phyloP scores from a whole-genome alignment of 306 rosid genomes.

The Lathyrus tuberosus region DNA sequence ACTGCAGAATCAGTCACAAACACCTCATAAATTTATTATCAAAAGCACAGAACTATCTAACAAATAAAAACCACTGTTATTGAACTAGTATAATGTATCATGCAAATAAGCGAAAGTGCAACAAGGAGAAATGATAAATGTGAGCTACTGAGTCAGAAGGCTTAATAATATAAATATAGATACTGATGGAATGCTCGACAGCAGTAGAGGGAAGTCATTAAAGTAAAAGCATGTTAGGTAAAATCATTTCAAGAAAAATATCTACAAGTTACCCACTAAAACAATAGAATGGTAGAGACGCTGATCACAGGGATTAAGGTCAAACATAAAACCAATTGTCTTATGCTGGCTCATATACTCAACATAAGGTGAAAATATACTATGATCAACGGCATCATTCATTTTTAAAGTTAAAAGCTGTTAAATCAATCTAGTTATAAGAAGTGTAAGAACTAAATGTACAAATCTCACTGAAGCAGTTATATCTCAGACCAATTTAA shows the following conservation, averaged over 20 bases:
- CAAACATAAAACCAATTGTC: slow-evolving; percentile 27
- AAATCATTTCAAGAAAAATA: neutral
- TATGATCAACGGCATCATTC: neutral
- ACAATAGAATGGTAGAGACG: neutral
- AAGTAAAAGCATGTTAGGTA: slow-evolving; percentile 17
- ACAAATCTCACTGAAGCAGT: slow-evolving; percentile 11
- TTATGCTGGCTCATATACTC: slow-evolving; percentile 5
- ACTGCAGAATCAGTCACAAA: slow-evolving; percentile 60
- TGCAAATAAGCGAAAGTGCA: neutral
- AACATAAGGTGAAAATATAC: neutral
- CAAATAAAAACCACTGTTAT: slow-evolving; percentile 9
- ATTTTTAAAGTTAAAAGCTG: neutral
- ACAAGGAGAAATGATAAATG: slow-evolving; percentile 12
- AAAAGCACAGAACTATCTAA: slow-evolving; percentile 28
- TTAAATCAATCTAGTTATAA: slow-evolving; percentile 21
- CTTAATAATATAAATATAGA: slow-evolving; percentile 2
- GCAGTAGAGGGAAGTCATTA: slow-evolving; percentile 18
- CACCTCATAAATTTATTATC: slow-evolving; percentile 39
- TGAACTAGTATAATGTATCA: slow-evolving; percentile 36
- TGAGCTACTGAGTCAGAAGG: neutral
- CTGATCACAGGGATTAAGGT: slow-evolving; percentile 4
- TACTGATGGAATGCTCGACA: slow-evolving; percentile 16
- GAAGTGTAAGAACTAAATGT: slow-evolving; percentile 24
- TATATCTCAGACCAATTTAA: slow-evolving; percentile 25
- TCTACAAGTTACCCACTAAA: neutral